Evolutionary conservation across 2,329 filamentous ascomycete genomes (phyloP).

Genomic region (Daldinia sp.): DNA sequence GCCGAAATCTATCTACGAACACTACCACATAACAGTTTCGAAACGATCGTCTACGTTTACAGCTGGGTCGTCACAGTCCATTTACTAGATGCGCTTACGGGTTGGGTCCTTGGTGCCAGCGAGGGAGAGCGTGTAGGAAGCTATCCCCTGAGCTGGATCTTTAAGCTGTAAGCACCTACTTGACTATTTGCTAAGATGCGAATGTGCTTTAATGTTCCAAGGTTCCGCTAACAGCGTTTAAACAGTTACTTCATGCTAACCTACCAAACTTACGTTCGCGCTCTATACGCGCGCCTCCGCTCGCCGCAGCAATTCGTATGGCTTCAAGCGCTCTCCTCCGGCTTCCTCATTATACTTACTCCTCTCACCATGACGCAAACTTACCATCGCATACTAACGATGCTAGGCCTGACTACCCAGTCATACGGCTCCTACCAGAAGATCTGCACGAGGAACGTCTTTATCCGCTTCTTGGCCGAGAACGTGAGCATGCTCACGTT

Average conservation of each 20-base stretch:
- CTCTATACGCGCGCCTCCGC: constrained; percentile 75
- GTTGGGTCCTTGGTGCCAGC: constrained; percentile 74
- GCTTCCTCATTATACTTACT: constrained; percentile 71
- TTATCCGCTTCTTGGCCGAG: constrained; percentile 75
- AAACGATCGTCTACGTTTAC: constrained; percentile 77
- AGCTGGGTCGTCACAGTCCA: constrained; percentile 77
- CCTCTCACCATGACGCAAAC: constrained; percentile 72
- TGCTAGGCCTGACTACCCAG: constrained; percentile 68
- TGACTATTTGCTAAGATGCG: constrained; percentile 2
- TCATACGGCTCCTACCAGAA: constrained; percentile 74
- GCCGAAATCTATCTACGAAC: constrained; percentile 76
- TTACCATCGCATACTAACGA: constrained; percentile 67
- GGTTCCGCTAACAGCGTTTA: constrained; percentile 30
- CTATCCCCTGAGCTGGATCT: constrained; percentile 78
- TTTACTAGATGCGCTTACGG: constrained; percentile 72
- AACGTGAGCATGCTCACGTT: constrained; percentile 77
- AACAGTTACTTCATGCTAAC: constrained; percentile 74
- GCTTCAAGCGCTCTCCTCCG: constrained; percentile 73
- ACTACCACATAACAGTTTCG: constrained; percentile 73
- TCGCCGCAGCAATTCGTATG: constrained; percentile 74
- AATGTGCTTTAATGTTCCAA: constrained; percentile 7
- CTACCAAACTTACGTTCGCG: constrained; percentile 78
- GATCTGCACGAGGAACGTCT: constrained; percentile 73
- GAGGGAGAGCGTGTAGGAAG: constrained; percentile 76
- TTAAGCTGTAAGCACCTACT: constrained; percentile 68